A percentile compares a stretch with the other conserved stretches of the same genome.
Conservation (phyloP, 805 yeast genomes). For the Cyberlindnera sargentensis region DNA sequence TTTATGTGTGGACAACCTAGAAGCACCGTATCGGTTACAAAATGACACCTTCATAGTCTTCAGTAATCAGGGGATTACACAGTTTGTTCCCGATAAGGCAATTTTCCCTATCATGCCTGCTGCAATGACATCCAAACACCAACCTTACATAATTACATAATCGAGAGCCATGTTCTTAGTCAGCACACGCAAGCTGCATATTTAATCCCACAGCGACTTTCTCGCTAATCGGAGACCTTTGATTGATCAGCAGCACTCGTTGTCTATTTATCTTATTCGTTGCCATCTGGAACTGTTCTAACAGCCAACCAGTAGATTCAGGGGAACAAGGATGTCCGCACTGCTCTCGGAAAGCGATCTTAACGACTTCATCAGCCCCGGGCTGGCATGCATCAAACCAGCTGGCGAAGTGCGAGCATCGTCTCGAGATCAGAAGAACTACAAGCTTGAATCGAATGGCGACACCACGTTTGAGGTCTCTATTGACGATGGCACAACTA, state of each 20-base stretch:
- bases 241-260: neutral
- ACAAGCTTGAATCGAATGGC: conserved; percentile 43
- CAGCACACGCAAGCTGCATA: too few species aligned
- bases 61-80: too few species aligned
- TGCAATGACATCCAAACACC: too few species aligned
- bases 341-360: conserved; percentile 82
- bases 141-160: too few species aligned
- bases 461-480: conserved; percentile 63
- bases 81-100: too few species aligned
- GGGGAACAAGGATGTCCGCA: conserved; percentile 58
- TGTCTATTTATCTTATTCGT: too few species aligned
- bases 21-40: too few species aligned
- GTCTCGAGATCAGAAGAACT: conserved; percentile 15
- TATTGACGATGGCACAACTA: conserved; percentile 41
- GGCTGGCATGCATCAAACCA: conserved; percentile 92
- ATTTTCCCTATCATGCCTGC: too few species aligned
- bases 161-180: too few species aligned
- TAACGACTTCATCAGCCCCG: conserved; percentile 92
- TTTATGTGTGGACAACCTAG: too few species aligned
- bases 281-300: neutral
- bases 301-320: neutral
- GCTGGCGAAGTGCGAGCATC: conserved; percentile 38
- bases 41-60: too few species aligned
- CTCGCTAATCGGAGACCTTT: neutral
- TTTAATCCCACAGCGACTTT: neutral